Base-by-base conservation (phyloP, 768 basidiomycete genomes). In the Chalciporus sphaerocephalus region DNA sequence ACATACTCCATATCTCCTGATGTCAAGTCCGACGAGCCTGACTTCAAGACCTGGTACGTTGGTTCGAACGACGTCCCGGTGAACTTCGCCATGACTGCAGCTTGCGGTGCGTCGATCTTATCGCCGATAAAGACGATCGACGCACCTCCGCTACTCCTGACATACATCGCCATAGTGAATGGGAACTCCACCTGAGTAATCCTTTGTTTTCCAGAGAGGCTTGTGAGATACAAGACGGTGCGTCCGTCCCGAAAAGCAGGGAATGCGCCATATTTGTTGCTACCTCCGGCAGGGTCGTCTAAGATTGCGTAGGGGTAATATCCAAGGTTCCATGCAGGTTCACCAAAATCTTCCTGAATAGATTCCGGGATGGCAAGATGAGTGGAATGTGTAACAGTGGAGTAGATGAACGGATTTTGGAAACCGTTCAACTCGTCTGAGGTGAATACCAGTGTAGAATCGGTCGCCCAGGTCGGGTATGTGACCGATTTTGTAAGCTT, bases 391-490 rank as follows among this genome's bases (percentile, higher is more conserved):
- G 60, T 52, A 0, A 56, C 40, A 18, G 71, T 42, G 27, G 67
- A 54, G 35, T 38, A 51, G 20, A 50, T 42, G 39, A 43, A 52
- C 0, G 59, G 83, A 53, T 88, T 85, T 47, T 75, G 70, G 58
- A 72, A 89, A 0, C 78, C 78, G 20, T 76, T 76, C 6, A 72
- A 73, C 34, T 65, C 63, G 47, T 88, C 87, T 25, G 69, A 71
- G 10, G 74, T 76, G 60, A 81, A 87, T 20, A 83, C 60, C 9
- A 90, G 69, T 0, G 60, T 69, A 12, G 76, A 71, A 51, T 80
- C 68, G 20, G 30, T 83, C 64, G 41, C 64, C 70, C 42, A 60
- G 59, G 7, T 47, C 9, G 52, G 75, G 67, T 43, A 58, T 46
- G 25, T 78, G 44, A 20, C 53, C 0, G 53, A 74, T 46, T 75